phyloP scores from a whole-genome alignment of 768 basidiomycete genomes.

The Boletellus sp. region DNA sequence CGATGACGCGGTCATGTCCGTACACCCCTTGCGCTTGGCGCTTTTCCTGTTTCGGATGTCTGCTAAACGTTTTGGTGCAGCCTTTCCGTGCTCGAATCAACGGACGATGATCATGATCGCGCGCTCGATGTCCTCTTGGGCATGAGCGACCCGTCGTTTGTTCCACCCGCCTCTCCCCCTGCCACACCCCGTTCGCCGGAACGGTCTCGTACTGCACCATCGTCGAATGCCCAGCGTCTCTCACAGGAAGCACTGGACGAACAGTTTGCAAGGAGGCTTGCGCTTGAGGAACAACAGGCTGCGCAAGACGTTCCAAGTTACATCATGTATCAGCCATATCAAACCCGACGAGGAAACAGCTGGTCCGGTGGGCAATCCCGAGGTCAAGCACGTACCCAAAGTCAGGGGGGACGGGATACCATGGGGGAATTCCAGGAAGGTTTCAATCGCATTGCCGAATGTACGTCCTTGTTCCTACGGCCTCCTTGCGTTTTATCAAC shows the following conservation, averaged over 20 bases:
- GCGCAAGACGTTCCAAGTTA: conserved; percentile 10
- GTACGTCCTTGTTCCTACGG: conserved; percentile 39
- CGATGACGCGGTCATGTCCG: conserved; percentile 67
- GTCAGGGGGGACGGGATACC: conserved; percentile 41
- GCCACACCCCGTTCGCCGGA: neutral
- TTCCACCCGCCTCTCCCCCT: conserved; percentile 29
- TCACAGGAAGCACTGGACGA: conserved; percentile 75
- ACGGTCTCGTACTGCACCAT: conserved; percentile 22
- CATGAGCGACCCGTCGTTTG: conserved; percentile 83
- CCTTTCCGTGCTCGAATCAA: conserved; percentile 69
- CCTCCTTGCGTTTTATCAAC: too few species aligned
- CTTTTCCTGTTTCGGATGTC: neutral
- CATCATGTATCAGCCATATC: conserved; percentile 23
- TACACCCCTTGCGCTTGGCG: conserved; percentile 8
- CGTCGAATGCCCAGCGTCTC: conserved; percentile 10
- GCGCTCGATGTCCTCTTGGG: conserved; percentile 76
- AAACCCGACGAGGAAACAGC: conserved; percentile 14
- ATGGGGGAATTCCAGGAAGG: conserved; percentile 71
- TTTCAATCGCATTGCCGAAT: conserved; percentile 72
- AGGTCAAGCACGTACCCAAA: conserved; percentile 7
- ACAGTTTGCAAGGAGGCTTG: conserved; percentile 68
- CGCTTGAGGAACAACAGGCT: conserved; percentile 54
- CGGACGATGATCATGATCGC: conserved; percentile 63
- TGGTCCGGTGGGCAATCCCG: conserved; percentile 1
- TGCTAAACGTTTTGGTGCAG: conserved; percentile 31